phyloP scores from a whole-genome alignment of 2,329 filamentous ascomycete genomes.

The Monilinia fructicola region DNA sequence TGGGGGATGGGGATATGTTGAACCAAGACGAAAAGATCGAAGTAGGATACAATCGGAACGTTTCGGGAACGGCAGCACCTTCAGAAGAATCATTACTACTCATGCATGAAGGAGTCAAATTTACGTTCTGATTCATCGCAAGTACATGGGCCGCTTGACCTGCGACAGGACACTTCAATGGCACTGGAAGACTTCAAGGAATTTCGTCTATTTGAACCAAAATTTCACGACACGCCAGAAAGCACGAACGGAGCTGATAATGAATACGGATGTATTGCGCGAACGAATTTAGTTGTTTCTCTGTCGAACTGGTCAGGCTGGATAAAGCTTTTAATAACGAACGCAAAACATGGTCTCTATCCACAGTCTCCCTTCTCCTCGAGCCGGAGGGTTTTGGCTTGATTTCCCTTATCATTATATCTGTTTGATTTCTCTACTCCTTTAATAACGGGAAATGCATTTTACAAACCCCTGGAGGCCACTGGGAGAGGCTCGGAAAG shows the following conservation, averaged over 20 bases:
- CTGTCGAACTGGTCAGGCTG: neutral
- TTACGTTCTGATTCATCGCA: slow-evolving; percentile 11
- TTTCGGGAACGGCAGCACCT: slow-evolving; percentile 1
- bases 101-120: slow-evolving; percentile 10
- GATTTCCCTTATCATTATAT: neutral
- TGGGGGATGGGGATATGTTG: slow-evolving; percentile 7
- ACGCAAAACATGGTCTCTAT: slow-evolving; percentile 1
- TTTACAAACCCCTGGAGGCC: slow-evolving; percentile 4
- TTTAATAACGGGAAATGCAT: neutral
- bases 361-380: neutral
- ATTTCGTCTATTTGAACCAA: neutral
- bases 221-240: neutral
- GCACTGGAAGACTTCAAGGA: neutral
- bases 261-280: neutral
- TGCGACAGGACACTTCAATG: neutral
- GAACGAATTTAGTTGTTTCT: neutral
- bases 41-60: slow-evolving; percentile 11
- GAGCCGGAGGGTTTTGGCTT: neutral
- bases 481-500: neutral
- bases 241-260: neutral
- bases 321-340: neutral
- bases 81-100: slow-evolving; percentile 4
- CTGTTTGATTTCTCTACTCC: slow-evolving; percentile 6
- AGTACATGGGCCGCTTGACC: neutral
- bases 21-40: slow-evolving; percentile 16